phyloP scores from a whole-genome alignment of 2,329 filamentous ascomycete species.

The Aspergillus ochraceoroseus region DNA sequence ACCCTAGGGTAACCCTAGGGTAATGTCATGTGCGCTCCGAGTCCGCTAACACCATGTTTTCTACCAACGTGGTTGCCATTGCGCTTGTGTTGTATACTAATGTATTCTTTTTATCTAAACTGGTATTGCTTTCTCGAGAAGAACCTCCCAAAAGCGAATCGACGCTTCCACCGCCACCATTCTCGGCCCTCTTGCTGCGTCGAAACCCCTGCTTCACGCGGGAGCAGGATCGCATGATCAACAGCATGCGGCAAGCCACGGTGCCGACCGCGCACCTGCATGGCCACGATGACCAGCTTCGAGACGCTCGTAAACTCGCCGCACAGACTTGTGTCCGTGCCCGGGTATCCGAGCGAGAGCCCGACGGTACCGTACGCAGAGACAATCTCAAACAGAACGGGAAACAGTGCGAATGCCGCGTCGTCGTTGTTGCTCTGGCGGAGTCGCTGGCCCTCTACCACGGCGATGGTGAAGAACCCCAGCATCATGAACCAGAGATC shows the following conservation, averaged over 20 bases:
- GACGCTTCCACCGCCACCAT: conserved; percentile 18
- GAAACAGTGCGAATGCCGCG: conserved; percentile 58
- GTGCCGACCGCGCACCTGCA: conserved; percentile 60
- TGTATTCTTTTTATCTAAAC: no score
- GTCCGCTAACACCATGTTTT: no score
- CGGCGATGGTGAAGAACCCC: conserved; percentile 83
- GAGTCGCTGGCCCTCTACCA: conserved; percentile 70
- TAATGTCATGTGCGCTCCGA: no score
- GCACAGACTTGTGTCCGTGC: conserved; percentile 70
- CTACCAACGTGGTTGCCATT: no score
- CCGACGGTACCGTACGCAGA: conserved; percentile 58
- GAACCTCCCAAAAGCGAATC: conserved; percentile 13
- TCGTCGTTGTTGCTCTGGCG: conserved; percentile 51
- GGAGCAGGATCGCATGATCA: conserved; percentile 55
- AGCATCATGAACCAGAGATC: conserved; percentile 95
- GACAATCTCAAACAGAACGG: conserved; percentile 72
- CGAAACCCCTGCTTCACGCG: conserved; percentile 1
- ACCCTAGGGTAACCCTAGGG: no score
- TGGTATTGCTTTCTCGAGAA: conserved; percentile 2
- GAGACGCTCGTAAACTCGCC: conserved; percentile 67
- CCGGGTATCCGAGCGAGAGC: conserved; percentile 66
- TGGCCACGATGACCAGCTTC: conserved; percentile 59
- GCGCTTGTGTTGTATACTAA: no score
- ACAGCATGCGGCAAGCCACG: conserved; percentile 60
- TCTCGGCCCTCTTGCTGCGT: conserved; percentile 10